Evolutionary conservation across 2,329 filamentous ascomycete genomes (phyloP).

Genomic region (Exophiala alcalophila): DNA sequence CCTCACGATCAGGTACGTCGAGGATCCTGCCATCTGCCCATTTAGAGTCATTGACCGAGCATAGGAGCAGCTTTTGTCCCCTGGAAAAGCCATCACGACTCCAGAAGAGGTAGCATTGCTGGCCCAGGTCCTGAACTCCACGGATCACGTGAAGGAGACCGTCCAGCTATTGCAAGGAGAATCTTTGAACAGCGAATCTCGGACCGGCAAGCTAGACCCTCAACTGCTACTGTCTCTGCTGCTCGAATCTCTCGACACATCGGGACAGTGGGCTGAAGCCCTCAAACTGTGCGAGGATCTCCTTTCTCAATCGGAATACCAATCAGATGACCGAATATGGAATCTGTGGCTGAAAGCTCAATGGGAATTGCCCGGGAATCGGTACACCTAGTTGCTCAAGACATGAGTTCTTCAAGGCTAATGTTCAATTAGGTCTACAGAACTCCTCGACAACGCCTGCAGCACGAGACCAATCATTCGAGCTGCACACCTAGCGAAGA

Average conservation of each 20-base stretch:
- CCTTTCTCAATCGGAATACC: slow-evolving; percentile 37
- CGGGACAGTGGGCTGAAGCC: slow-evolving; percentile 40
- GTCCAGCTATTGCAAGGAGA: slow-evolving; percentile 43
- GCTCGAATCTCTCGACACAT: slow-evolving; percentile 36
- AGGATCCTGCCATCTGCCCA: slow-evolving; percentile 3
- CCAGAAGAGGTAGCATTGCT: slow-evolving; percentile 47
- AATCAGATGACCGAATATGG: slow-evolving; percentile 49
- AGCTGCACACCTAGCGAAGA: slow-evolving; percentile 18
- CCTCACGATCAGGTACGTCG: slow-evolving; percentile 43
- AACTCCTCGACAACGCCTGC: slow-evolving; percentile 17
- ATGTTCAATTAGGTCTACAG: slow-evolving; percentile 5
- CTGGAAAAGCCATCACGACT: slow-evolving; percentile 45
- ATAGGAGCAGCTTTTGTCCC: slow-evolving; percentile 42
- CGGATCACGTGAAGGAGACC: slow-evolving; percentile 40
- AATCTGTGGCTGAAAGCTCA: slow-evolving; percentile 39
- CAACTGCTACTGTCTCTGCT: slow-evolving; percentile 41
- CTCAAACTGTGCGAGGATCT: slow-evolving; percentile 38
- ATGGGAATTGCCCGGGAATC: slow-evolving; percentile 26
- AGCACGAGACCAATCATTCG: slow-evolving; percentile 12
- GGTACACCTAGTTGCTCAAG: slow-evolving; percentile 13
- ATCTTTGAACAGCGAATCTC: slow-evolving; percentile 42
- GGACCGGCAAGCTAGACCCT: slow-evolving; percentile 45
- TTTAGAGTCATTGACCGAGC: no score
- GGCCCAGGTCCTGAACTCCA: slow-evolving; percentile 43
- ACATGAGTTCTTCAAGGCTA: background rate